phyloP scores from a whole-genome alignment of 441 rosid genomes.

The Populus hybrid region DNA sequence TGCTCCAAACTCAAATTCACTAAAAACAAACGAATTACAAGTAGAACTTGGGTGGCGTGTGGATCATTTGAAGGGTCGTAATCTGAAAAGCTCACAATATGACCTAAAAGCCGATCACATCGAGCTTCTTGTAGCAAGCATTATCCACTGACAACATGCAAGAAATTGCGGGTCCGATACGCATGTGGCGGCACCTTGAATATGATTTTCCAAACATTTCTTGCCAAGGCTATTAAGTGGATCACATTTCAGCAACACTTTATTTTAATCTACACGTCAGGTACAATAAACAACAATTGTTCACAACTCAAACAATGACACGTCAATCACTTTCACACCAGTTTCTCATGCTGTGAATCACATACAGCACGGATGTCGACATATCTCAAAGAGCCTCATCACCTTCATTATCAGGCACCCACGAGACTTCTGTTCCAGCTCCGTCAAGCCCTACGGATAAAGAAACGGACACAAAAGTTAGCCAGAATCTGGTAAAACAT shows the following conservation, averaged over 20 bases:
- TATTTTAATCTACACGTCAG: too few species aligned
- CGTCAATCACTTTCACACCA: background rate
- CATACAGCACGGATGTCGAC: background rate
- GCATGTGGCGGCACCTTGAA: too few species aligned
- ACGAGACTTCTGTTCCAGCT: background rate
- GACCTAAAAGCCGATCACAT: too few species aligned
- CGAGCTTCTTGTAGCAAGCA: too few species aligned
- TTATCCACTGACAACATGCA: too few species aligned
- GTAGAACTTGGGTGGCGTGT: background rate
- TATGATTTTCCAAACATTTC: too few species aligned
- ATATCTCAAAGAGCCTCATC: slow-evolving; percentile 22
- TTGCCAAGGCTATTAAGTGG: too few species aligned
- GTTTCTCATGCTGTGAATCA: background rate
- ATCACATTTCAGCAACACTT: too few species aligned
- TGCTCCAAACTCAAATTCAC: too few species aligned
- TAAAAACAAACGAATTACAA: too few species aligned
- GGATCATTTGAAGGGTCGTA: background rate
- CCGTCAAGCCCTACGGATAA: slow-evolving; percentile 25
- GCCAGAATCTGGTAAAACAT: background rate
- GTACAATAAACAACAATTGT: background rate
- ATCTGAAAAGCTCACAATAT: too few species aligned
- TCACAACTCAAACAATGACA: background rate
- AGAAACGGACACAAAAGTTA: background rate
- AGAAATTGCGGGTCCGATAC: too few species aligned
- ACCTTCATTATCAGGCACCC: slow-evolving; percentile 26